Base-by-base conservation (phyloP, 1,284 basidiomycete genomes). In the Omphalotus olearius region DNA sequence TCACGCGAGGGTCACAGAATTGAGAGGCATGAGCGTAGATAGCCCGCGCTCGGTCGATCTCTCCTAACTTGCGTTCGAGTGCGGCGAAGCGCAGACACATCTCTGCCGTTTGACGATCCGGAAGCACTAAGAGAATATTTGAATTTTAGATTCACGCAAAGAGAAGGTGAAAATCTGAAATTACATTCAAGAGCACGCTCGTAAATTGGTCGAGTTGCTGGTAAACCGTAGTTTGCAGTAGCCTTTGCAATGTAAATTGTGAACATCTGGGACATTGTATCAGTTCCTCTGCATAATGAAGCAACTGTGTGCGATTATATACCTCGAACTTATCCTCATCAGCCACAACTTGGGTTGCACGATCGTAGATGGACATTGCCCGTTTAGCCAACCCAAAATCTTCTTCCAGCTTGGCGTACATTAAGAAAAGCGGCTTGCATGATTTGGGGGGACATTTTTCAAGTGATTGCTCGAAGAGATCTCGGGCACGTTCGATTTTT, bases 201-300 rank as follows among this genome's bases (percentile, higher is more conserved):
- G 74, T 99, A 99, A 64, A 99, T 98, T 2, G 95, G 88, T 40
- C 97, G 83, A 0, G 96, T 99, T 4, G 97, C 93, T 1, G 96
- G 94, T 14, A 99, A 77, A 44, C 97, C 97, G 68, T 93, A 98
- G 75, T 95, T 97, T 39, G 82, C 88, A 0, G 93, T 91, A 1
- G 95, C 95, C 69, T 99, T 98, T 38, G 97, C 95, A 58, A 99
- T 96, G 72, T 98, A 98, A 62, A 98, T 86, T 0, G 91, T 88
- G 70, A 88, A 99, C 88, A 99, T 95, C 89, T 95, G 61, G 10
- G 30, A 38, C 23, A 45, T 56, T 33, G 13, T 17, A 57, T 55
- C 37, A 54, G 43, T 33, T 51, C n/a, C n/a, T 39, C 26, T 33
- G 45, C 11, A 43, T n/a, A 16, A 20, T 5, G 45, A 39, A 41